These are phyloP conservation scores for Monosporascus sp. DNA, from an alignment of 2,329 filamentous ascomycete species.

Conservation along the genomic window DNA sequence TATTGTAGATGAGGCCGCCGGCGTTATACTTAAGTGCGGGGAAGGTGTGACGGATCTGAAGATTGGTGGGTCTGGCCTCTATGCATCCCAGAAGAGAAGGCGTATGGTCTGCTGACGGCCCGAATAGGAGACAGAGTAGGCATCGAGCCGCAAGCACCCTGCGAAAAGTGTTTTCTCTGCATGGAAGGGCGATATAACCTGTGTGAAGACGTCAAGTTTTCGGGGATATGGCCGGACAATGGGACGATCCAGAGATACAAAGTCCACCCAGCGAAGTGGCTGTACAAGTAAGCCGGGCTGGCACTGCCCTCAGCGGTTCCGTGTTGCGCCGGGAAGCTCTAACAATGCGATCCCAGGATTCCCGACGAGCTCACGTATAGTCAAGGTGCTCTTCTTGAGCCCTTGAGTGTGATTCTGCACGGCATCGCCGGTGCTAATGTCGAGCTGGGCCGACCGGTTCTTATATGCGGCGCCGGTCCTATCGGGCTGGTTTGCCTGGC, in stretches of 20 bases:
- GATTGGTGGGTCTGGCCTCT: slow-evolving; percentile 27
- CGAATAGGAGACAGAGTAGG: slow-evolving; percentile 57
- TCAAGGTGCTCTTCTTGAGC: slow-evolving; percentile 60
- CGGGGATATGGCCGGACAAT: slow-evolving; percentile 55
- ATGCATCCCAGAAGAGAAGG: no score
- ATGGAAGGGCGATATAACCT: slow-evolving; percentile 57
- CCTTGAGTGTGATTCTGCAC: slow-evolving; percentile 57
- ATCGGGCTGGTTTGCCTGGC: slow-evolving; percentile 57
- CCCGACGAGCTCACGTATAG: slow-evolving; percentile 51
- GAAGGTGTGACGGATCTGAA: slow-evolving; percentile 47
- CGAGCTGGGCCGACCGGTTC: slow-evolving; percentile 46
- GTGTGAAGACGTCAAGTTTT: slow-evolving; percentile 56
- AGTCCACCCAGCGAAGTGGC: slow-evolving; percentile 55
- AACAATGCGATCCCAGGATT: slow-evolving; percentile 24
- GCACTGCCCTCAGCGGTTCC: not conserved
- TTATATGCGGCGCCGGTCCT: slow-evolving; percentile 59
- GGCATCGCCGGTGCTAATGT: slow-evolving; percentile 51
- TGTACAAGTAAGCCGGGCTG: slow-evolving; percentile 38
- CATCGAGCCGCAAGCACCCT: slow-evolving; percentile 62
- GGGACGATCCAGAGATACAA: slow-evolving; percentile 59
- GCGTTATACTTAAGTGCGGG: slow-evolving; percentile 53
- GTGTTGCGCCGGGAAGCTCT: not conserved
- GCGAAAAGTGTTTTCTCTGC: slow-evolving; percentile 55
- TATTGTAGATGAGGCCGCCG: slow-evolving; percentile 50
- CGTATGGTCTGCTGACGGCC: not conserved